Percentiles rank a stretch among this genome's conserved stretches.
Conservation (phyloP, 768 basidiomycete genomes). For the Tulasnella sp. region DNA sequence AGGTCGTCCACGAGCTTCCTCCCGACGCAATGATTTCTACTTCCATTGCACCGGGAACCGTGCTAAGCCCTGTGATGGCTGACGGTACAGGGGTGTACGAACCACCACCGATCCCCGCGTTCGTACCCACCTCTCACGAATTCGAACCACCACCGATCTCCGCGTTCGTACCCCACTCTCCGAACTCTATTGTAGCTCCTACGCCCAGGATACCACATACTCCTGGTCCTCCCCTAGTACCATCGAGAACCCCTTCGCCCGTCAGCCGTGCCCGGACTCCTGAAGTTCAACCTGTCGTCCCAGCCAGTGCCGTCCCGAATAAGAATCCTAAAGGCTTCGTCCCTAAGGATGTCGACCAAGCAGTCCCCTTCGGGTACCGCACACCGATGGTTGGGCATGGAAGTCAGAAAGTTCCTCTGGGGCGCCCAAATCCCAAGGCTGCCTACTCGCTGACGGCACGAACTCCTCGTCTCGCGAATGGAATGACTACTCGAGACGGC, state of each 20-base stretch:
- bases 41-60: background rate
- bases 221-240: too few species aligned
- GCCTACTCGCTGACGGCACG: conserved; percentile 7
- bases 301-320: background rate
- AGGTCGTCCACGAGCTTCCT: conserved; percentile 2
- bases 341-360: background rate
- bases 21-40: background rate
- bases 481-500: background rate
- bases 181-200: background rate
- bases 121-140: background rate
- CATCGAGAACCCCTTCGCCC: background rate
- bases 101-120: background rate
- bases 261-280: background rate
- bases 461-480: background rate
- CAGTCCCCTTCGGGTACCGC: background rate
- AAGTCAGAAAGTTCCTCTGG: background rate
- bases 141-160: background rate
- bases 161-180: background rate
- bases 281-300: background rate
- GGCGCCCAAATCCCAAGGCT: background rate
- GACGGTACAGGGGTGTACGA: background rate
- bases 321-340: conserved; percentile 7
- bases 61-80: background rate
- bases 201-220: background rate
- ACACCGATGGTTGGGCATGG: background rate